Conservation (phyloP, 331 rosid genomes). For the Cydonia oblonga region DNA sequence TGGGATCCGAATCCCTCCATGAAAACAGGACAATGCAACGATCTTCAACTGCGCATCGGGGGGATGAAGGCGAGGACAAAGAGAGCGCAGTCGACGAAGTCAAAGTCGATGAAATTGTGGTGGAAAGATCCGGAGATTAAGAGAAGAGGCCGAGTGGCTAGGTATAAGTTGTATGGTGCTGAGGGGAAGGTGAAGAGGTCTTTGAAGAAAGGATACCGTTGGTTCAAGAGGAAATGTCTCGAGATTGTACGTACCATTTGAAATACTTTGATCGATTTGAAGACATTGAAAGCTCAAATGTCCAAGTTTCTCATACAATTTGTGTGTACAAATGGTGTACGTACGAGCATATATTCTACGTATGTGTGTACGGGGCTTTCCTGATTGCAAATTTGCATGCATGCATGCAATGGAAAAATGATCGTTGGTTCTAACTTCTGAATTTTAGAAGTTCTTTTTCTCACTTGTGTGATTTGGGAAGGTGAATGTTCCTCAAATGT, state of each 20-base stretch:
- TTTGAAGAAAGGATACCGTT: constrained; percentile 51
- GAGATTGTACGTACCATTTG: constrained; percentile 19
- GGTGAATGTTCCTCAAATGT: too few relatives aligned
- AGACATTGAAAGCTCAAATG: not conserved
- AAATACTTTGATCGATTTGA: not conserved
- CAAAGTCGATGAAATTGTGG: constrained; percentile 17
- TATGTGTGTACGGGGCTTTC: not conserved
- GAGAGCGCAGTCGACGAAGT: not conserved
- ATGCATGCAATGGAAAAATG: not conserved
- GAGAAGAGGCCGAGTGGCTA: constrained; percentile 37
- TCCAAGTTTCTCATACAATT: not conserved
- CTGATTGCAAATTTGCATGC: not conserved
- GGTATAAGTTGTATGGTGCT: constrained; percentile 37
- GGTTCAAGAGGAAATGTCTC: constrained; percentile 54
- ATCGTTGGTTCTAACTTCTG: too few relatives aligned
- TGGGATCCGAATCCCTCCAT: not conserved
- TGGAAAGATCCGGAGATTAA: constrained; percentile 58
- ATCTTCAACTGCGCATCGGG: not conserved
- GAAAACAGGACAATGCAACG: not conserved
- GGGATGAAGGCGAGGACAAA: not conserved
- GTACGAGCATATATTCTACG: too few relatives aligned
- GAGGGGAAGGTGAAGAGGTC: constrained; percentile 55
- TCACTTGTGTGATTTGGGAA: too few relatives aligned
- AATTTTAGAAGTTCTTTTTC: too few relatives aligned
- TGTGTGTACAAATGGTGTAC: not conserved